These are phyloP conservation scores for Botrytis galanthina DNA, from an alignment of 2,329 filamentous ascomycete genomes.

Conservation along the genomic window DNA sequence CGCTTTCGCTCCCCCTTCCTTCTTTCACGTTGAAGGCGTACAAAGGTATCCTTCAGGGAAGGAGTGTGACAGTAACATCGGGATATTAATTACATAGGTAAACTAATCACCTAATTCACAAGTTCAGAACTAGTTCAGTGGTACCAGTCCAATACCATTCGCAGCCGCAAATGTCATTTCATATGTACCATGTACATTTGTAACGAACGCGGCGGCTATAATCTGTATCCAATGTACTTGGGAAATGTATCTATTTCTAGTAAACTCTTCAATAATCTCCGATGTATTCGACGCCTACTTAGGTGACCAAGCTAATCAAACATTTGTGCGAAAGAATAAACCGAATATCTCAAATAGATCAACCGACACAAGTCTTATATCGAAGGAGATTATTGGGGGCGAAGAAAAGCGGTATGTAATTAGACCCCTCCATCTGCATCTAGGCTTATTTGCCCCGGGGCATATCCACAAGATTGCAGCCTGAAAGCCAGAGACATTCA, in stretches of 20 bases:
- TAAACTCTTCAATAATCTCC: neutral
- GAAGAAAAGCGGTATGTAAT: conserved; percentile 5
- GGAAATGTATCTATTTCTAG: neutral
- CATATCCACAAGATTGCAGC: conserved; percentile 4
- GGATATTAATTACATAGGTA: neutral
- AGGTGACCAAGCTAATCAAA: neutral
- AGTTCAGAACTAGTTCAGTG: neutral
- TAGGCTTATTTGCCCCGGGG: neutral
- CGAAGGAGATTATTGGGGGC: neutral
- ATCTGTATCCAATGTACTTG: neutral
- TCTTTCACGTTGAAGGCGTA: neutral
- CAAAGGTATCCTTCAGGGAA: neutral
- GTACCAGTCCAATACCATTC: neutral
- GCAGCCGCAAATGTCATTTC: conserved; percentile 10
- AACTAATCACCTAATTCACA: neutral
- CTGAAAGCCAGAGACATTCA: neutral
- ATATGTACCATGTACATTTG: neutral
- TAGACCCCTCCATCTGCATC: neutral
- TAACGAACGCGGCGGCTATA: conserved; percentile 7
- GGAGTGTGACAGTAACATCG: neutral
- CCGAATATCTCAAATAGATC: neutral
- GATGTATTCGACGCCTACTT: neutral
- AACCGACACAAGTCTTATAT: neutral
- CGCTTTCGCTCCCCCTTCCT: neutral
- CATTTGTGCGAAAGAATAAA: neutral